Evolutionary conservation across 257 asterid species (phyloP).

Genomic region (Striga asiatica): DNA sequence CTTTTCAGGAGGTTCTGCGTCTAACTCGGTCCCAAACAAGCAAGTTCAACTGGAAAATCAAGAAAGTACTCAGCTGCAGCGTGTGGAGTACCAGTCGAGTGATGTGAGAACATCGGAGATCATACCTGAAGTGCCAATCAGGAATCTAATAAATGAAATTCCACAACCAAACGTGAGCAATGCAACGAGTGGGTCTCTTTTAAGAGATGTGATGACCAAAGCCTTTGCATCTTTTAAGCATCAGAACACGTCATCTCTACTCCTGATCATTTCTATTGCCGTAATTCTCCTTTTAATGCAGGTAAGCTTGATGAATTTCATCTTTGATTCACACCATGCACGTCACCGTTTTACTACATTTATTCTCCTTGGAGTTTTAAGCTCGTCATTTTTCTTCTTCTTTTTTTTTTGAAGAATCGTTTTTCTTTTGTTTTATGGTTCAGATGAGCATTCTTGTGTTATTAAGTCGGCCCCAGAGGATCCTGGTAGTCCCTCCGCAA

Average conservation of each 20-base stretch:
- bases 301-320: no score
- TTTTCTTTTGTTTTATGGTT: no score
- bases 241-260: conserved; percentile 41
- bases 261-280: conserved; percentile 47
- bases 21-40: conserved; percentile 27
- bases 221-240: conserved; percentile 36
- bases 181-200: conserved; percentile 30
- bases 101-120: conserved; percentile 19
- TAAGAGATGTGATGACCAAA: conserved; percentile 28
- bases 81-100: conserved; percentile 18
- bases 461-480: conserved; percentile 76
- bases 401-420: no score
- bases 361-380: no score
- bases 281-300: conserved; percentile 77
- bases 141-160: conserved; percentile 16
- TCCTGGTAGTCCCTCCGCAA: conserved; percentile 65
- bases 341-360: no score
- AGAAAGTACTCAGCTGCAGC: conserved; percentile 17
- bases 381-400: not conserved
- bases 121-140: conserved; percentile 27
- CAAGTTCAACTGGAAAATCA: conserved; percentile 28
- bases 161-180: conserved; percentile 20
- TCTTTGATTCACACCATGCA: no score
- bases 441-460: conserved; percentile 83
- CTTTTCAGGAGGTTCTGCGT: conserved; percentile 18